These are phyloP conservation scores for Colletotrichum falcatum DNA, from an alignment of 2,329 filamentous ascomycete genomes.

Conservation along the genomic window DNA sequence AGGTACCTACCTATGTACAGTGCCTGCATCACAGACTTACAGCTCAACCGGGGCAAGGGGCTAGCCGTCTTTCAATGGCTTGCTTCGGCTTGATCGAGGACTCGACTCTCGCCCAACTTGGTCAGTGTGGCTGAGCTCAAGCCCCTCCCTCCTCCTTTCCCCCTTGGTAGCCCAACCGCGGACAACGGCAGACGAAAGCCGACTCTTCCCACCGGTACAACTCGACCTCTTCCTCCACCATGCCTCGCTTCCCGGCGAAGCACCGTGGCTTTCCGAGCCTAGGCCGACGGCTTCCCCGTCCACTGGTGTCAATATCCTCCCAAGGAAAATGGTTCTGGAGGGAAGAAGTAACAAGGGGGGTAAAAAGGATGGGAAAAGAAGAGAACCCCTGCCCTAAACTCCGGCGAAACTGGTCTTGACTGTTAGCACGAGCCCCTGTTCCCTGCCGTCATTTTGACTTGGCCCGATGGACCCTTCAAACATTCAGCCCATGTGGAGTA, in stretches of 20 bases:
- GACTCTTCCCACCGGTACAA: neutral
- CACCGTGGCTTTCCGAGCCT: neutral
- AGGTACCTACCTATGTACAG: neutral
- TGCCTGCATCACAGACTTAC: no score
- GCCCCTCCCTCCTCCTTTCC: neutral
- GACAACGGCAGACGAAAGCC: neutral
- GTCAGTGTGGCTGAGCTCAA: conserved; percentile 15
- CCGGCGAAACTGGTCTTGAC: neutral
- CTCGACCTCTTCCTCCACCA: neutral
- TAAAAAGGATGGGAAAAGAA: neutral
- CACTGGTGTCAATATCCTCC: neutral
- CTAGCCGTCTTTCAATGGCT: conserved; percentile 14
- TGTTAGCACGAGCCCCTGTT: conserved; percentile 5
- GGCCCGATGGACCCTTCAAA: conserved; percentile 25
- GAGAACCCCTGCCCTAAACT: neutral
- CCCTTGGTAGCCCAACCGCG: neutral
- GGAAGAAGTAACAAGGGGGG: neutral
- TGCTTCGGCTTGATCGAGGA: conserved; percentile 29
- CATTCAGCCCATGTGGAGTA: conserved; percentile 6
- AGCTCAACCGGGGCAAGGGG: neutral
- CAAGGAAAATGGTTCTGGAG: neutral
- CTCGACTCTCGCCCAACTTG: conserved; percentile 1
- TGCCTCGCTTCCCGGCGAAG: neutral
- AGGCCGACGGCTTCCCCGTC: neutral
- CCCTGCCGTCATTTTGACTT: conserved; percentile 14